Evolutionary conservation across 2,329 filamentous ascomycete genomes (phyloP).

Genomic region (Helotiales sp.): DNA sequence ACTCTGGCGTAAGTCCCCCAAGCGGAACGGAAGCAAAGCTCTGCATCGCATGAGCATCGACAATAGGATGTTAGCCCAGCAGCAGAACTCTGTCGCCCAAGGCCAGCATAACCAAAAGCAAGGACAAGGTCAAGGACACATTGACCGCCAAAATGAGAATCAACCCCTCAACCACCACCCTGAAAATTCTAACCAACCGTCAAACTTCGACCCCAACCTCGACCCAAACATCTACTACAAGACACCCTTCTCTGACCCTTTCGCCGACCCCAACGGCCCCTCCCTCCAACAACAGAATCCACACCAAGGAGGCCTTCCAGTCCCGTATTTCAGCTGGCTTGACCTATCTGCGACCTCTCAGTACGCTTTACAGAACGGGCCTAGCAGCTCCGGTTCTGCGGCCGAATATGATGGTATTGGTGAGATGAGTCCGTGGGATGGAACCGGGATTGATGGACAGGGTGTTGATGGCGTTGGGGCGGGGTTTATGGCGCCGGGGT

Average conservation of each 20-base stretch:
- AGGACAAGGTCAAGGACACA: not conserved
- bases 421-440: conserved; percentile 12
- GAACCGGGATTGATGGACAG: not conserved
- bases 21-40: conserved; percentile 13
- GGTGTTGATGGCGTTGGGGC: not conserved
- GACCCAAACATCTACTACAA: not conserved
- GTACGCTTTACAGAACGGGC: conserved; percentile 41
- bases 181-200: not conserved
- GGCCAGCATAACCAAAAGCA: not conserved
- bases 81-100: not conserved
- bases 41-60: conserved; percentile 17
- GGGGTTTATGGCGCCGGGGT: not conserved
- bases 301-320: not conserved
- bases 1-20: conserved; percentile 56
- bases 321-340: conserved; percentile 38
- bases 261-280: not conserved
- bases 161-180: not conserved
- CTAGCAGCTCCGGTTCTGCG: not conserved
- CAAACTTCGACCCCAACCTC: conserved; percentile 15
- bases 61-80: conserved; percentile 8
- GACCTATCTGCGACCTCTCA: conserved; percentile 42
- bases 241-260: not conserved
- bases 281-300: not conserved
- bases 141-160: not conserved
- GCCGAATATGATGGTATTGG: conserved; percentile 11